A percentile compares a stretch with the other conserved stretches of the same genome.
These are phyloP conservation scores for Pseudozyma thailandica DNA, from an alignment of 1,284 basidiomycete species.

Conservation along the genomic window DNA sequence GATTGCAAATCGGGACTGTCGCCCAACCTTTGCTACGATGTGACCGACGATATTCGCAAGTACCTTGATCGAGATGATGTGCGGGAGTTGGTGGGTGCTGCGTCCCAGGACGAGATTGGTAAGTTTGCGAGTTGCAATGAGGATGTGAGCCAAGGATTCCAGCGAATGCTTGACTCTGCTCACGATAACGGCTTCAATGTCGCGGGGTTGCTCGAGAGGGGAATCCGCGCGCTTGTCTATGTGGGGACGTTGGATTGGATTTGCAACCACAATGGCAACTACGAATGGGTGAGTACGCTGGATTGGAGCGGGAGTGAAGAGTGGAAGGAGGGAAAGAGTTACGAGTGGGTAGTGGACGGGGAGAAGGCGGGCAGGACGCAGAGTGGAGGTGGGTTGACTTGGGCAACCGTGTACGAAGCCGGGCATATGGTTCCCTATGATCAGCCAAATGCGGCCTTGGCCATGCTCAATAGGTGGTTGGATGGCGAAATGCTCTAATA, in stretches of 20 bases:
- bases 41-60: constrained; percentile 52
- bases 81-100: constrained; percentile 51
- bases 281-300: constrained; percentile 42
- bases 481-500: constrained; percentile 46
- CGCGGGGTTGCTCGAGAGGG: constrained; percentile 78
- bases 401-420: constrained; percentile 55
- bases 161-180: constrained; percentile 19
- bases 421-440: constrained; percentile 62
- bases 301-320: constrained; percentile 34
- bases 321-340: constrained; percentile 31
- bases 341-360: constrained; percentile 49
- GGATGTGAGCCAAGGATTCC: constrained; percentile 41
- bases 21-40: constrained; percentile 55
- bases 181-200: constrained; percentile 71
- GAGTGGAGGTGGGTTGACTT: constrained; percentile 38
- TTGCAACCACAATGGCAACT: constrained; percentile 60
- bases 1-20: constrained; percentile 49
- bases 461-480: constrained; percentile 65
- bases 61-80: constrained; percentile 62
- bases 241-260: constrained; percentile 72
- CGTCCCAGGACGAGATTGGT: constrained; percentile 46
- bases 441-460: constrained; percentile 50
- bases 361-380: constrained; percentile 45
- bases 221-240: constrained; percentile 78
- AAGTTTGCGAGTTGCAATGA: constrained; percentile 52